Evolutionary conservation across 306 rosid genomes (phyloP).

Genomic region (Trifolium repens): DNA sequence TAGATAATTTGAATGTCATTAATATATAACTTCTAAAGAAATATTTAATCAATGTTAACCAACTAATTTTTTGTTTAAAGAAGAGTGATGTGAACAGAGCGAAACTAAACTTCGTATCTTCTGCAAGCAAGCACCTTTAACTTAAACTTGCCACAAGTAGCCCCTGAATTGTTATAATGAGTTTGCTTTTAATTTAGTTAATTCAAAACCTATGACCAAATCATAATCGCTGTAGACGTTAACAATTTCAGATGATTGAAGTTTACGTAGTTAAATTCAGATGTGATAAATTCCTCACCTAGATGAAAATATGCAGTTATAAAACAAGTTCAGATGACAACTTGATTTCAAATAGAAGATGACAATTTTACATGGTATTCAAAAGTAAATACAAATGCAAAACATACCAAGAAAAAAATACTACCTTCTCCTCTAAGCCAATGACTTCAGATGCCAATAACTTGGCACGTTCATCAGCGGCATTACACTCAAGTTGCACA

Average conservation of each 20-base stretch:
- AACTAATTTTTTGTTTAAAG: not conserved
- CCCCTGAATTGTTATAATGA: not conserved
- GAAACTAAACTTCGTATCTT: not conserved
- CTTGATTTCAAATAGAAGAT: conserved; percentile 20
- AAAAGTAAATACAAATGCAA: conserved; percentile 27
- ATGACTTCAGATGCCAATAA: conserved; percentile 97
- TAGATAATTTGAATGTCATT: not conserved
- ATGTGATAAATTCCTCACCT: conserved; percentile 16
- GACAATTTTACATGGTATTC: not conserved
- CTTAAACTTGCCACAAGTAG: not conserved
- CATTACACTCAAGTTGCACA: conserved; percentile 87
- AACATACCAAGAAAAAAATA: conserved; percentile 57
- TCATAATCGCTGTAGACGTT: not conserved
- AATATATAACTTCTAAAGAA: not conserved
- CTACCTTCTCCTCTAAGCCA: conserved; percentile 97
- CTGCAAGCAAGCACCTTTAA: not conserved
- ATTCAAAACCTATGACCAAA: not conserved
- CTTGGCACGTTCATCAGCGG: conserved; percentile 97
- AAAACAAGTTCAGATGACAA: conserved; percentile 17
- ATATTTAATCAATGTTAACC: not conserved
- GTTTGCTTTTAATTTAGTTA: not conserved
- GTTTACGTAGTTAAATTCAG: not conserved
- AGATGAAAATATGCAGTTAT: conserved; percentile 13
- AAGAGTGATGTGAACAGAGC: not conserved
- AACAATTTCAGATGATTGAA: conserved; percentile 15